Evolutionary conservation across 345 rosid species (phyloP).

Genomic region (Balakata baccata): DNA sequence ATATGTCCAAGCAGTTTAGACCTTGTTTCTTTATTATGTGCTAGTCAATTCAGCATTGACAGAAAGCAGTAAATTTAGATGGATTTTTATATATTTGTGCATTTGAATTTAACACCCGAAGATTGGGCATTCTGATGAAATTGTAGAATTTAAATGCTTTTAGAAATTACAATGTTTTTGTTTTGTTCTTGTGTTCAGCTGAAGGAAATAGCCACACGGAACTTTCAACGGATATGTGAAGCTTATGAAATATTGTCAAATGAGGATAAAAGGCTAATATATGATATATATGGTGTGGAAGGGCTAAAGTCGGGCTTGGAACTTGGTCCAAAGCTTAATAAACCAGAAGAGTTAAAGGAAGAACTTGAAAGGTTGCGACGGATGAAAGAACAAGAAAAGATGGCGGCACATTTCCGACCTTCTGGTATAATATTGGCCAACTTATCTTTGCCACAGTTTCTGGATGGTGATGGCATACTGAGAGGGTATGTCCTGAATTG

Average conservation of each 20-base stretch:
- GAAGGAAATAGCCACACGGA: slow-evolving; percentile 84
- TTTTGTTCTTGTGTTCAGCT: slow-evolving; percentile 41
- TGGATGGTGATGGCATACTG: slow-evolving; percentile 84
- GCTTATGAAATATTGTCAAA: slow-evolving; percentile 85
- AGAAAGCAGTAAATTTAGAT: neutral
- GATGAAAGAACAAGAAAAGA: slow-evolving; percentile 65
- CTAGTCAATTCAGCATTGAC: neutral
- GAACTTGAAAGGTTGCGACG: slow-evolving; percentile 68
- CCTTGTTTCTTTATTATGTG: neutral
- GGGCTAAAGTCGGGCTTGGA: slow-evolving; percentile 82
- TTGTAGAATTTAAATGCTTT: neutral
- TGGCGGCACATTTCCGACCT: slow-evolving; percentile 56
- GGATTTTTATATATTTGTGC: neutral
- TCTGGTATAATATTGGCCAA: slow-evolving; percentile 63
- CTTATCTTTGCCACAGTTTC: slow-evolving; percentile 65
- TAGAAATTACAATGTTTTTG: neutral
- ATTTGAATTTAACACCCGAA: neutral
- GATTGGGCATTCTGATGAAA: neutral
- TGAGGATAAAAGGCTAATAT: slow-evolving; percentile 72
- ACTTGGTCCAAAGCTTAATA: slow-evolving; percentile 78
- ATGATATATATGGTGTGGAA: slow-evolving; percentile 95
- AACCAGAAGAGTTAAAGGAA: slow-evolving; percentile 75
- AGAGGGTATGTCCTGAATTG: slow-evolving; percentile 51
- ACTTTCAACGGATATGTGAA: slow-evolving; percentile 87
- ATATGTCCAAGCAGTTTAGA: neutral